Evolutionary conservation across 2,329 filamentous ascomycete species (phyloP), one percentile per base, ranked within the genome.

Genomic region (Neonectria magnoliae): DNA sequence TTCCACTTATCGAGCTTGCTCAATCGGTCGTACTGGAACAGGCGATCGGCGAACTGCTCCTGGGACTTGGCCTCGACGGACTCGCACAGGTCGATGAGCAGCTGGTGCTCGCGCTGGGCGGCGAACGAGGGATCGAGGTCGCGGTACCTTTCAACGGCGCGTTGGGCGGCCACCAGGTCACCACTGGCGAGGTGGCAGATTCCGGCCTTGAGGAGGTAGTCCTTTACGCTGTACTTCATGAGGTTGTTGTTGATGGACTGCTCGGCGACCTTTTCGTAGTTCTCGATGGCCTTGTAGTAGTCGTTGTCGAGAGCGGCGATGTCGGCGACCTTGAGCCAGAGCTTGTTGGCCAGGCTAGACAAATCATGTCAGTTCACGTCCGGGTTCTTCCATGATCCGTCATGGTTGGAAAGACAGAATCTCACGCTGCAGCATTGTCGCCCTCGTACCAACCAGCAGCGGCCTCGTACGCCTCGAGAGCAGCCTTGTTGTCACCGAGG

Each of bases 1-100:
- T 98, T 97, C 95, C 95, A 98, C 83, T 95, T 96, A 77, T 98
- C 94, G 75, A 98, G 82, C 84, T 96, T 96, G 82, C 90, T 96
- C 82, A 97, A 85, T 82, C 97, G 93, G 78, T 98, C 94, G 76
- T 89, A 98, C 78, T 95, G 90, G 84, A 92, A 97, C 68, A 96
- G 81, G 78, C 94, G 94, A 76, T 97, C 93, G 22, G 91, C 88
- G 75, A 97, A 98, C 66, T 86, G 84, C 73, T 97, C 93, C 78
- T 92, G 90, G 74, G 97, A 93, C 60, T 90, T 90, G 33, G 88
- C 86, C 76, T 96, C 90, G 62, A 97, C 85, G 4, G 92, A 88
- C 64, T 91, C 89, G 33, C 88, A 83, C 41, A 98, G 83, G 77
- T 98, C 94, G 8, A 86, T 83, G 44, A 98, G 85, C 31, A 98